phyloP scores from a whole-genome alignment of 305 asterid species.

The Solanum aculeatissimum region DNA sequence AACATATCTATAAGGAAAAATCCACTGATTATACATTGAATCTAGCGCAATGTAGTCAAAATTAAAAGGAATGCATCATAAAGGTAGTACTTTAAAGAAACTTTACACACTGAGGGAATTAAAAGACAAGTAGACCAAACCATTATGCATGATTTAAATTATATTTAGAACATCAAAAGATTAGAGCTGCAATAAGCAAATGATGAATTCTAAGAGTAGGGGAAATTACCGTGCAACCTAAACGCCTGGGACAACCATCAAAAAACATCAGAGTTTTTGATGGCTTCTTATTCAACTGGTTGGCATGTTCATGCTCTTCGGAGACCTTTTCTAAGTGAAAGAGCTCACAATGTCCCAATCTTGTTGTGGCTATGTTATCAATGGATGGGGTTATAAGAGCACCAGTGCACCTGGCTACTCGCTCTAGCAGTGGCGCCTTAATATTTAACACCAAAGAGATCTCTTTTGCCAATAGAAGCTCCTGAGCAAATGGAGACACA shows the following conservation, averaged over 20 bases:
- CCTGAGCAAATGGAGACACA: slow-evolving; percentile 87
- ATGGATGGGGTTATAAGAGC: slow-evolving; percentile 72
- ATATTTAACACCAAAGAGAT: slow-evolving; percentile 88
- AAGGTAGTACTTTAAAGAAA: not conserved
- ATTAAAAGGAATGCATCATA: not conserved
- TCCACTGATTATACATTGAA: not conserved
- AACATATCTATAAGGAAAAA: not conserved
- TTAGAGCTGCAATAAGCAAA: not conserved
- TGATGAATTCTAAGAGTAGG: slow-evolving; percentile 1
- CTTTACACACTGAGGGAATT: not conserved
- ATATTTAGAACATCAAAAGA: not conserved
- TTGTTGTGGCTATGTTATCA: slow-evolving; percentile 56
- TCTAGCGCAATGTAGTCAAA: not conserved
- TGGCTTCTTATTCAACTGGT: slow-evolving; percentile 67
- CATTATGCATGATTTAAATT: not conserved
- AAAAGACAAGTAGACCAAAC: not conserved
- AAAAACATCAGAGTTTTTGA: slow-evolving; percentile 87
- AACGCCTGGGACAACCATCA: slow-evolving; percentile 92
- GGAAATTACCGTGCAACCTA: slow-evolving; percentile 91
- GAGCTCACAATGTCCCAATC: slow-evolving; percentile 83
- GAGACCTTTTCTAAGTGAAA: slow-evolving; percentile 70
- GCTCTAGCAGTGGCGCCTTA: slow-evolving; percentile 67
- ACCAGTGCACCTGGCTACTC: slow-evolving; percentile 88
- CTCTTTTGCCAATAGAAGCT: slow-evolving; percentile 73
- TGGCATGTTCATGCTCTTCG: slow-evolving; percentile 63